Evolutionary conservation across 257 asterid species (phyloP).

Genomic region (Ligustrum vulgare): DNA sequence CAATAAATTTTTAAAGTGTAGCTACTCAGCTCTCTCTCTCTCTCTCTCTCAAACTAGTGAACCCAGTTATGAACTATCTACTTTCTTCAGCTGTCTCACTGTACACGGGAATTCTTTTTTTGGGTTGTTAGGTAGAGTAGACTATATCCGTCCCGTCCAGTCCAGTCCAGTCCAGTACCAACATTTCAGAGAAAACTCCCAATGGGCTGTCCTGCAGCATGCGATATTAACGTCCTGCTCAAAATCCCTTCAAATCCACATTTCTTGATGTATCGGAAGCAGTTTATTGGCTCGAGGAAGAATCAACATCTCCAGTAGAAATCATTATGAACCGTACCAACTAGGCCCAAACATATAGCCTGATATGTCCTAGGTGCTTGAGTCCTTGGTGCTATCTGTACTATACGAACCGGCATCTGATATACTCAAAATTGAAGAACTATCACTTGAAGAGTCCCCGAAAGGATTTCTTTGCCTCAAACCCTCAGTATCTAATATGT

Average conservation of each 20-base stretch:
- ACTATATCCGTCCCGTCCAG: not conserved
- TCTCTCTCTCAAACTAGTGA: not conserved
- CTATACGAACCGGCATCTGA: conserved; percentile 60
- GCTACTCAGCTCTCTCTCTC: conserved; percentile 23
- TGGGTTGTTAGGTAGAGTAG: not conserved
- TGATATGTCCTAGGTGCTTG: conserved; percentile 47
- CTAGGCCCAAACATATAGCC: conserved; percentile 51
- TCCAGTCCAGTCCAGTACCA: not conserved
- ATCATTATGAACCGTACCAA: conserved; percentile 32
- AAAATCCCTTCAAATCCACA: conserved; percentile 10
- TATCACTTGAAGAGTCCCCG: conserved; percentile 47
- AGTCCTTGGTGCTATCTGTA: conserved; percentile 63
- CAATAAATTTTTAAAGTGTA: conserved; percentile 17
- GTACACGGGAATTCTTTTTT: conserved; percentile 27
- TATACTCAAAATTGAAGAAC: conserved; percentile 55
- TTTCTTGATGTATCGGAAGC: not conserved
- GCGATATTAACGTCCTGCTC: conserved; percentile 2
- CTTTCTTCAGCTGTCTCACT: conserved; percentile 29
- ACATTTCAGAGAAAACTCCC: conserved; percentile 17
- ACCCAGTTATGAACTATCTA: conserved; percentile 20
- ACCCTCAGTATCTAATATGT: not conserved
- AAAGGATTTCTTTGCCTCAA: conserved; percentile 27
- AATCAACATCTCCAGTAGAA: not conserved
- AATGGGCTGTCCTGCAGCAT: not conserved
- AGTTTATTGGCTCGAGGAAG: conserved; percentile 4